These are phyloP conservation scores for Leishmania braziliensis DNA, from an alignment of 208 protist genomes.

Conservation along the genomic window DNA sequence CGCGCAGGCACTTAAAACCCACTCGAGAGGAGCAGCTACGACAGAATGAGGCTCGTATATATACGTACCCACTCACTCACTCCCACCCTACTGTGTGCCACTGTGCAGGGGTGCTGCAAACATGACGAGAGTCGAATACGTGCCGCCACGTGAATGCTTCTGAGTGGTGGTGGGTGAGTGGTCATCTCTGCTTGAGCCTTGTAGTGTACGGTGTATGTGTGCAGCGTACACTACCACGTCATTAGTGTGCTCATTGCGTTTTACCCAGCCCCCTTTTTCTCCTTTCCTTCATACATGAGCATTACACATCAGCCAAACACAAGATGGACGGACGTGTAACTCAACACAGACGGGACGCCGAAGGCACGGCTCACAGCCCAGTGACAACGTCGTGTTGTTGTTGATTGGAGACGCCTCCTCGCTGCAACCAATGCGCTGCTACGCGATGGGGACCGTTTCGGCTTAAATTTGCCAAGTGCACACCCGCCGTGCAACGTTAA, in stretches of 20 bases:
- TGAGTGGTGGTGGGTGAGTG: background rate
- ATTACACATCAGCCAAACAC: background rate
- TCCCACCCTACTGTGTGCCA: background rate
- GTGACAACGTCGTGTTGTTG: background rate
- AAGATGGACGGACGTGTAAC: background rate
- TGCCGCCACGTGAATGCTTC: background rate
- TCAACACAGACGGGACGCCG: background rate
- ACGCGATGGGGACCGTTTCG: background rate
- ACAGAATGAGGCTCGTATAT: background rate
- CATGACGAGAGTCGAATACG: background rate
- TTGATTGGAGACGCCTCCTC: background rate
- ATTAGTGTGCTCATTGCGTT: background rate
- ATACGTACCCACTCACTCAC: background rate
- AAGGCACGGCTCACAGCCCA: background rate
- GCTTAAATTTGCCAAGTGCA: background rate
- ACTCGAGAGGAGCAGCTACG: background rate
- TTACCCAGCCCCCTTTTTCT: background rate
- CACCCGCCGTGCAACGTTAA: background rate
- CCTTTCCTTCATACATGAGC: background rate
- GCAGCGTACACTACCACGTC: background rate
- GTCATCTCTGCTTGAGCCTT: background rate
- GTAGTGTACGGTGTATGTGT: background rate
- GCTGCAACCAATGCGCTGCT: background rate
- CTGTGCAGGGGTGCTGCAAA: background rate
- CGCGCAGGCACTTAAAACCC: background rate